Evolutionary conservation across 306 rosid genomes (phyloP).

Genomic region (Cajanus cajan): DNA sequence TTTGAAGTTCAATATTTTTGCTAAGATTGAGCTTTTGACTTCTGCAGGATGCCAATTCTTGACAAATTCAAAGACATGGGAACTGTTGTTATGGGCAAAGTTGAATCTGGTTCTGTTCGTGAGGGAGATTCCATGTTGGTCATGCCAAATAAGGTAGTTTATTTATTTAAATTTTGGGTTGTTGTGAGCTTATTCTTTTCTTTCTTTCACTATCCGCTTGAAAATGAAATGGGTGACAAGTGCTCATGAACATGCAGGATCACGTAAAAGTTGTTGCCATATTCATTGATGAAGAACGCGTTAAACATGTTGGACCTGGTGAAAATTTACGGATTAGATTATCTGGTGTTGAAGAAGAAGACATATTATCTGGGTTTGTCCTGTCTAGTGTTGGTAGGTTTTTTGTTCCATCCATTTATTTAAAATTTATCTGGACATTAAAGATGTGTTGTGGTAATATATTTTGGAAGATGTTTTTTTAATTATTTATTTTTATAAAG

Average conservation of each 20-base stretch:
- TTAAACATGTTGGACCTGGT: conserved; percentile 93
- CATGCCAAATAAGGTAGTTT: conserved; percentile 93
- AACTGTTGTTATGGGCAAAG: conserved; percentile 95
- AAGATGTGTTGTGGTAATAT: neutral
- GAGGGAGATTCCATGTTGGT: conserved; percentile 83
- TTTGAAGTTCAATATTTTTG: neutral
- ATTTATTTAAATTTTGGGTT: neutral
- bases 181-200: neutral
- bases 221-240: conserved; percentile 18
- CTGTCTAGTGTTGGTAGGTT: conserved; percentile 76
- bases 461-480: neutral
- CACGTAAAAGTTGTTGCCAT: conserved; percentile 74
- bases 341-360: conserved; percentile 89
- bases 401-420: neutral
- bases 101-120: conserved; percentile 78
- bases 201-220: neutral
- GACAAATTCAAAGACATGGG: conserved; percentile 99
- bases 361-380: conserved; percentile 72
- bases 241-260: conserved; percentile 49
- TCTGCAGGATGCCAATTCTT: conserved; percentile 81
- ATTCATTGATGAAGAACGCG: conserved; percentile 67
- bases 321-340: conserved; percentile 88
- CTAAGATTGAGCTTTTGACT: conserved; percentile 21
- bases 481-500: neutral
- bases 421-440: neutral